These are phyloP conservation scores for Fomitopsis serialis DNA, from an alignment of 768 basidiomycete species.

Conservation along the genomic window DNA sequence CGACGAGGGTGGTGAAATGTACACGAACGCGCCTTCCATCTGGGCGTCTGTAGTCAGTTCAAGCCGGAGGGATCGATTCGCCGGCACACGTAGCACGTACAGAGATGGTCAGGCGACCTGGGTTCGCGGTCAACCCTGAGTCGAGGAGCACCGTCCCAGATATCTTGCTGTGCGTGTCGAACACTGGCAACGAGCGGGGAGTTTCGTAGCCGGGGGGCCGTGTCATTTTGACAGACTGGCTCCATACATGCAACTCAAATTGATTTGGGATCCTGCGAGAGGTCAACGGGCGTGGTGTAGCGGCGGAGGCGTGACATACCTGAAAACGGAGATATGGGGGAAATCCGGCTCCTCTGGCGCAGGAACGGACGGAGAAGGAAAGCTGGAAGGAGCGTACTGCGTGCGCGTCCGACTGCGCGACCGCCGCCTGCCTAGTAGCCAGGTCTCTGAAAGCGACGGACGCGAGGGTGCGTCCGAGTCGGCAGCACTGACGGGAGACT, in stretches of 20 bases:
- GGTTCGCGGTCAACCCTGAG: conserved; percentile 37
- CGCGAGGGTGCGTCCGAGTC: background rate
- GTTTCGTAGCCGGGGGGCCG: conserved; percentile 21
- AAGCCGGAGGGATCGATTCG: background rate
- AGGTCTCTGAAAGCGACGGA: background rate
- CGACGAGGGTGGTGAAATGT: conserved; percentile 25
- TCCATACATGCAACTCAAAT: conserved; percentile 57
- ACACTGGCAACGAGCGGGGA: conserved; percentile 40
- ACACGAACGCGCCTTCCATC: conserved; percentile 62
- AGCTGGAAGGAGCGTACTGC: background rate
- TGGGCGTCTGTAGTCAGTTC: conserved; percentile 21
- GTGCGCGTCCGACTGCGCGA: background rate
- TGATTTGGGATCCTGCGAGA: conserved; percentile 23
- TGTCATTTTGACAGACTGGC: conserved; percentile 52
- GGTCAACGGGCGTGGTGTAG: background rate
- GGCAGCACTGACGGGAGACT: background rate
- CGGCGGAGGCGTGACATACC: conserved; percentile 11
- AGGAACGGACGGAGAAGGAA: background rate
- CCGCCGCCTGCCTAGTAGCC: background rate
- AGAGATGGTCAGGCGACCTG: conserved; percentile 53
- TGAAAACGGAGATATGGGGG: conserved; percentile 22
- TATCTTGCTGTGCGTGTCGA: conserved; percentile 54
- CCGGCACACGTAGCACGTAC: conserved; percentile 32
- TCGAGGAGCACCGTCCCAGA: conserved; percentile 57
- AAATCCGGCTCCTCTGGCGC: conserved; percentile 8